Conservation (phyloP, 108 stramenopile genomes). For the Nannochloropsis salina region DNA sequence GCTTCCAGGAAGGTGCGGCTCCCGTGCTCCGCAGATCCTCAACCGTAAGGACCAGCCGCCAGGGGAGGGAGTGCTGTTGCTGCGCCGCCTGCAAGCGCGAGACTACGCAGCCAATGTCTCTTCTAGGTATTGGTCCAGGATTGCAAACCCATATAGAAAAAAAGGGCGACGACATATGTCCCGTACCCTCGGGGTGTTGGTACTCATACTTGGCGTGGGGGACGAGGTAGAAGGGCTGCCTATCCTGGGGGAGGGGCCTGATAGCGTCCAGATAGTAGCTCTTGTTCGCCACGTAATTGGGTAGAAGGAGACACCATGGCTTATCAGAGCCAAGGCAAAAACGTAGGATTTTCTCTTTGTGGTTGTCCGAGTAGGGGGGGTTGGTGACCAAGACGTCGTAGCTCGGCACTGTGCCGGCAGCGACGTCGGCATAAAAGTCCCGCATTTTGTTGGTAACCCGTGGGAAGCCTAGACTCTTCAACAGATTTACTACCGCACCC, state of each 20-base stretch:
- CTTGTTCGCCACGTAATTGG: slow-evolving; percentile 47
- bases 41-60: not conserved
- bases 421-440: slow-evolving; percentile 55
- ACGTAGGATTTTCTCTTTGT: slow-evolving; percentile 71
- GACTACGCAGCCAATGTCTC: not conserved
- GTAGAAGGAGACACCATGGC: slow-evolving; percentile 46
- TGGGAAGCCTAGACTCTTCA: slow-evolving; percentile 71
- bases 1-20: not conserved
- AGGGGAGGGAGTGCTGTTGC: not conserved
- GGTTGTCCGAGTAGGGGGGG: slow-evolving; percentile 89
- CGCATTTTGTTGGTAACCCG: slow-evolving; percentile 72
- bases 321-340: slow-evolving; percentile 40
- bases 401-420: slow-evolving; percentile 55
- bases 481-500: slow-evolving; percentile 68
- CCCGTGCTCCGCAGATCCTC: slow-evolving; percentile 5
- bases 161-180: slow-evolving; percentile 26
- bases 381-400: slow-evolving; percentile 86
- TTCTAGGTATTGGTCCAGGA: not conserved
- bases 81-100: not conserved
- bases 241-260: not conserved
- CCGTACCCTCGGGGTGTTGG: slow-evolving; percentile 48
- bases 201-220: slow-evolving; percentile 35
- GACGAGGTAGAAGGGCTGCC: slow-evolving; percentile 46
- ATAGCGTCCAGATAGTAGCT: slow-evolving; percentile 19
- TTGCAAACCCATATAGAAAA: not conserved